These are phyloP conservation scores for Prunus dulcis DNA, from an alignment of 306 rosid genomes.

Conservation along the genomic window DNA sequence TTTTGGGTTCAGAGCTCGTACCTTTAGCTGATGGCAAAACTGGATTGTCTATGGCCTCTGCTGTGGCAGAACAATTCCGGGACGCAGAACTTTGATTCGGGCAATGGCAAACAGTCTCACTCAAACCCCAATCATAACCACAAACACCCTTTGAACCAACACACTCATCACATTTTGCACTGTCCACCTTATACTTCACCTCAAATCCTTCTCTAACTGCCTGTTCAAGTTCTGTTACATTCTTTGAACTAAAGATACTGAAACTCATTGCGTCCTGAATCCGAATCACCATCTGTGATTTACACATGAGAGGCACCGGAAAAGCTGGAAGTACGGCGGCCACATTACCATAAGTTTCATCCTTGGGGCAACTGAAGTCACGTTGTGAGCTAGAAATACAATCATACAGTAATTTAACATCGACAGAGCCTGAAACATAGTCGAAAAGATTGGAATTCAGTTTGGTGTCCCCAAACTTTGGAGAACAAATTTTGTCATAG, in stretches of 20 bases:
- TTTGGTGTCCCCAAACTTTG: conserved; percentile 18
- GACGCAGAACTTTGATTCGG: not conserved
- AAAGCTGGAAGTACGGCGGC: not conserved
- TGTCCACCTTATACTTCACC: conserved; percentile 31
- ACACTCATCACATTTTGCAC: conserved; percentile 33
- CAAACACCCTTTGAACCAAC: conserved; percentile 24
- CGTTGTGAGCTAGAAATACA: not conserved
- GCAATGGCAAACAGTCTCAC: conserved; percentile 36
- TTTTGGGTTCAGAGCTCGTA: not conserved
- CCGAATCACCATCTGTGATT: conserved; percentile 29
- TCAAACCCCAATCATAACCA: conserved; percentile 22
- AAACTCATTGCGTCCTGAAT: accelerated
- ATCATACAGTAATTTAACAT: conserved; percentile 35
- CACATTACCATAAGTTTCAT: not conserved
- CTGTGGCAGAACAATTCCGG: not conserved
- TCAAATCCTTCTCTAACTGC: conserved; percentile 26
- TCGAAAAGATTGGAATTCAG: conserved; percentile 29
- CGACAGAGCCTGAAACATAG: not conserved
- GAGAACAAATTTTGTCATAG: conserved; percentile 24
- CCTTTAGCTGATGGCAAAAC: not conserved
- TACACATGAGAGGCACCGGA: not conserved
- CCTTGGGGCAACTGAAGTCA: not conserved
- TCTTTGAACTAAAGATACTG: accelerated
- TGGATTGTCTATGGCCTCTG: not conserved
- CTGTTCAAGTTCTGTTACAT: not conserved